Evolutionary conservation across 2,329 filamentous ascomycete genomes (phyloP), one percentile per base, ranked within the genome.

Genomic region (Trichoderma simmonsii): DNA sequence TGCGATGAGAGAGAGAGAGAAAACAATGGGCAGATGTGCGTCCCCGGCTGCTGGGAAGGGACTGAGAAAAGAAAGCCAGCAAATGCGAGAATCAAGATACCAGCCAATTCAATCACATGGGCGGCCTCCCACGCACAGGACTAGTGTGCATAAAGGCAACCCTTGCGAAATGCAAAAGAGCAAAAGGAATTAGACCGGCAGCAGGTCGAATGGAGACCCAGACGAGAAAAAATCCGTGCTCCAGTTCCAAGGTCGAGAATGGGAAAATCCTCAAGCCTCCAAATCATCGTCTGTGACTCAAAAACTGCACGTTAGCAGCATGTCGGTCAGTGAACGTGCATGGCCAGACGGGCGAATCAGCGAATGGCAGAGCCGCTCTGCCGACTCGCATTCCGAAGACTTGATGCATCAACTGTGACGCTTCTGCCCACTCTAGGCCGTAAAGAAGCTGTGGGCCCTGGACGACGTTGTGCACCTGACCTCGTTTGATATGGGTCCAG

Each of bases 401-500:
- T 72, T 63, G 62, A 59, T 73, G 71, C 71, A 73, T 65, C 62
- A 62, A 26, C 57, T 71, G 34, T 54, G 71, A 72, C 71, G 34
- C 70, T 65, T 56, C 66, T 59, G 60, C 34, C 32, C 15, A 24
- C 71, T 73, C 70, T 69, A 64, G 61, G 32, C 61, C 64, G 68
- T 32, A 64, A 59, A 36, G 61, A 71, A 21, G 71, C 68, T 61
- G 71, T 72, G 71, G 71, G 60, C 65, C 71, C 71, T 65, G 65
- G 51, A 65, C 60, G 36, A 36, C 60, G 24, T 69, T 48, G 71
- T 57, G 67, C 71, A 73, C 71, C 71, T 73, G 71, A 73, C 71
- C 71, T 72, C 64, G 48, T 63, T 70, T 64, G 65, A 63, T 62
- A 72, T 72, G 71, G 71, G 71, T 70, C 71, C 71, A 72, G 71